These are phyloP conservation scores for Rhytidhysteron rufulum DNA, from an alignment of 2,329 filamentous ascomycete genomes.

Conservation along the genomic window DNA sequence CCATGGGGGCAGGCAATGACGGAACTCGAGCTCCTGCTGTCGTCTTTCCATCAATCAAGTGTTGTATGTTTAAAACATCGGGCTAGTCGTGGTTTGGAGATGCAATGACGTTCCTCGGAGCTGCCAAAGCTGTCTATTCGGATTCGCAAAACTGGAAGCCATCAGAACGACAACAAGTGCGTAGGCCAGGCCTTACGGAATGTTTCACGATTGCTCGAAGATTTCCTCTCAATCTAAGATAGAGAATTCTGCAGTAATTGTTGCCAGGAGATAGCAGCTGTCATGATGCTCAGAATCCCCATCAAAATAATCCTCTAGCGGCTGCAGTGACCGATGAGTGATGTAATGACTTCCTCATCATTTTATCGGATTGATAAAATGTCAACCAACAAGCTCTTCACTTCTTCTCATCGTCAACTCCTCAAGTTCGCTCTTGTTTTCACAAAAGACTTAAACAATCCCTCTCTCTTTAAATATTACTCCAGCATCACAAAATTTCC, in stretches of 20 bases:
- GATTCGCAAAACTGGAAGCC: not conserved
- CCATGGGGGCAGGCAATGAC: not conserved
- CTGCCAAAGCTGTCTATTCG: too few species aligned
- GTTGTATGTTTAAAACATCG: not conserved
- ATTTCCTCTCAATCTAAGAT: not conserved
- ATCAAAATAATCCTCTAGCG: not conserved
- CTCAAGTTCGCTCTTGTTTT: not conserved
- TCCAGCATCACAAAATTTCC: not conserved
- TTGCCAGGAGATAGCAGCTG: not conserved
- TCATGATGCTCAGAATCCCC: not conserved
- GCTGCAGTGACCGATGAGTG: not conserved
- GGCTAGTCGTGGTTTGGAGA: not conserved
- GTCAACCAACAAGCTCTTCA: not conserved
- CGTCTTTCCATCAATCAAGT: not conserved
- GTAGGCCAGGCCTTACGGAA: not conserved
- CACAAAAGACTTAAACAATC: not conserved
- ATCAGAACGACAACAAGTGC: not conserved
- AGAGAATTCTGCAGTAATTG: not conserved
- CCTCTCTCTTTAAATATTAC: not conserved
- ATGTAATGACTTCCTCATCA: slow-evolving; percentile 1
- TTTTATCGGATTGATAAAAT: not conserved
- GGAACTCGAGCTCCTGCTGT: not conserved
- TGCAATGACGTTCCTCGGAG: too few species aligned
- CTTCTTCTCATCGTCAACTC: not conserved
- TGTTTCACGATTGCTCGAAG: not conserved